These are phyloP conservation scores for Malassezia yamatoensis DNA, from an alignment of 1,284 basidiomycete genomes.

Conservation along the genomic window DNA sequence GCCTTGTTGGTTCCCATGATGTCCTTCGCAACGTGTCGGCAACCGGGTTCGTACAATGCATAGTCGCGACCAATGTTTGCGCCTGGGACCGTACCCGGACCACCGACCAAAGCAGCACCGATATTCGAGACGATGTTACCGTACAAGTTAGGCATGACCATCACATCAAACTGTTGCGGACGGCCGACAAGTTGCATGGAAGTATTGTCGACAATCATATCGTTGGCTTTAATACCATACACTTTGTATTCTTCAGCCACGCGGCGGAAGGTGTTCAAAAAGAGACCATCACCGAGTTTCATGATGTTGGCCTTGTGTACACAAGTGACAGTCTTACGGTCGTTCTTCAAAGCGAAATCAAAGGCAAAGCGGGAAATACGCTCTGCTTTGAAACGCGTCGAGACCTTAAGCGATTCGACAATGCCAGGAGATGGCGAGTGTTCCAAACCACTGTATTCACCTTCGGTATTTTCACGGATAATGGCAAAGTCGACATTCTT, in stretches of 20 bases:
- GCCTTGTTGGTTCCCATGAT: slow-evolving; percentile 96
- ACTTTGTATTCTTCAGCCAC: slow-evolving; percentile 88
- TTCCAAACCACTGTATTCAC: slow-evolving; percentile 97
- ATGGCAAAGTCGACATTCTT: slow-evolving; percentile 95
- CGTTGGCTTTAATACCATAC: slow-evolving; percentile 80
- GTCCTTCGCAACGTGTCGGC: slow-evolving; percentile 94
- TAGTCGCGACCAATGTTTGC: slow-evolving; percentile 97
- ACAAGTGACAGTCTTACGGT: slow-evolving; percentile 98
- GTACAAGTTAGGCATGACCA: slow-evolving; percentile 95
- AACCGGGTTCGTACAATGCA: slow-evolving; percentile 96
- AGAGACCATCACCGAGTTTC: slow-evolving; percentile 98
- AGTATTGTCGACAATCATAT: slow-evolving; percentile 99
- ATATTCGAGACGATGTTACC: slow-evolving; percentile 98
- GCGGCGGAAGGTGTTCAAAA: slow-evolving; percentile 94
- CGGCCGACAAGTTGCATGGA: slow-evolving; percentile 97
- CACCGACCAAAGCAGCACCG: slow-evolving; percentile 92
- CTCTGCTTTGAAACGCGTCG: slow-evolving; percentile 88
- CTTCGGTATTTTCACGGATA: slow-evolving; percentile 99
- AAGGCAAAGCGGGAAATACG: slow-evolving; percentile 95
- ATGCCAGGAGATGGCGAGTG: slow-evolving; percentile 91
- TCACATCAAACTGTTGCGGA: slow-evolving; percentile 92
- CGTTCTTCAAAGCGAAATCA: slow-evolving; percentile 97
- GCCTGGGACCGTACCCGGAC: slow-evolving; percentile 92
- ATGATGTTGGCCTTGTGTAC: slow-evolving; percentile 99
- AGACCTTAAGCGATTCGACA: slow-evolving; percentile 96